These are phyloP conservation scores for Cystobasidium pallidum DNA, from an alignment of 1,284 basidiomycete genomes.

Conservation along the genomic window DNA sequence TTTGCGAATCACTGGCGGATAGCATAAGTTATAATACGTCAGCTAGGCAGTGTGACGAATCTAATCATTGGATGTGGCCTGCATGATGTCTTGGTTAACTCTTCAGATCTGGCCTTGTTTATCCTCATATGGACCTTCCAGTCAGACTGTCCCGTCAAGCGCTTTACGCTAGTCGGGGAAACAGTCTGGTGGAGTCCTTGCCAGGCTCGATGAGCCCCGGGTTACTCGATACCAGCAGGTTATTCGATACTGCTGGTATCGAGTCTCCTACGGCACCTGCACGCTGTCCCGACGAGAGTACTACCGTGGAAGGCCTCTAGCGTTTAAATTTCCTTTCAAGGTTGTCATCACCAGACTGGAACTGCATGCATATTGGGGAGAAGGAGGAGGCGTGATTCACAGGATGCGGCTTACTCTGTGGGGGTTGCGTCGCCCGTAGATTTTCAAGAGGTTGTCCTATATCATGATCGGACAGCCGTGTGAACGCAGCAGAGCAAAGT, in stretches of 20 bases:
- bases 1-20: no score
- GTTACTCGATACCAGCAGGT: neutral
- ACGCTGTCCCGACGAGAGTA: neutral
- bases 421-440: no score
- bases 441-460: no score
- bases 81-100: no score
- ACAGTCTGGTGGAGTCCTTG: neutral
- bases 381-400: neutral
- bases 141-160: neutral
- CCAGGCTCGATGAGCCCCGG: neutral
- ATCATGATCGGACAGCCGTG: no score
- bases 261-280: neutral
- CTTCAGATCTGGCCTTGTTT: constrained; percentile 33
- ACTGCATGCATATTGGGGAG: no score
- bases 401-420: neutral
- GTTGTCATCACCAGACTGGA: neutral
- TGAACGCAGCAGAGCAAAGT: no score
- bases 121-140: constrained; percentile 8
- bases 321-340: neutral
- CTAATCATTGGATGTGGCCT: no score
- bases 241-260: neutral
- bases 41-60: no score
- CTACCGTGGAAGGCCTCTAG: constrained; percentile 4
- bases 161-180: neutral
- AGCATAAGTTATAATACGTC: neutral